Percentiles rank a stretch among this genome's conserved stretches.
Conservation (phyloP, 768 basidiomycete genomes). For the Pleurotus ostreatus region DNA sequence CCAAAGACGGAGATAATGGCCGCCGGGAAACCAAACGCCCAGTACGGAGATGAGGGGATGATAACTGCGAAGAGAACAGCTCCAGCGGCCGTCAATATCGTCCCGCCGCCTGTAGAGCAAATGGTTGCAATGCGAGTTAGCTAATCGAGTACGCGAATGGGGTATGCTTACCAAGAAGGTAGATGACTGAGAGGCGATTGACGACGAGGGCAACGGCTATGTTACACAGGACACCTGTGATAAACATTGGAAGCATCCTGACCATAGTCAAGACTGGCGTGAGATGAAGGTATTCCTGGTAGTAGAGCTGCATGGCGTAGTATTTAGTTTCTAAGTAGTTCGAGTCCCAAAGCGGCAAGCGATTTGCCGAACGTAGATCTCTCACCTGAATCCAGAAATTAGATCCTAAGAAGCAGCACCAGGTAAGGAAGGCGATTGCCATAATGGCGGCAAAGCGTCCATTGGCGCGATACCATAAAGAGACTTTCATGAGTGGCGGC, state of each 20-base stretch:
- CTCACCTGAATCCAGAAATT: constrained; percentile 28
- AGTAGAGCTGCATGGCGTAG: constrained; percentile 48
- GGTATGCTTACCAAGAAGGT: constrained; percentile 47
- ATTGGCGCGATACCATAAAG: constrained; percentile 52
- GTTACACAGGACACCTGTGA: constrained; percentile 68
- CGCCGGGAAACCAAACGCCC: constrained; percentile 75
- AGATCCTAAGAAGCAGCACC: constrained; percentile 53
- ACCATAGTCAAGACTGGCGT: constrained; percentile 59
- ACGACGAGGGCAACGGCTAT: constrained; percentile 59
- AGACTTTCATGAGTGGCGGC: constrained; percentile 58
- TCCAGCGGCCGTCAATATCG: constrained; percentile 51
- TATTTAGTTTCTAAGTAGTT: not conserved
- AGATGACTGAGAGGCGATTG: constrained; percentile 48
- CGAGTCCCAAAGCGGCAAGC: constrained; percentile 33
- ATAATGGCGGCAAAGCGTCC: constrained; percentile 59
- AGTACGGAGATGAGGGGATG: constrained; percentile 51
- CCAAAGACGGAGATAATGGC: constrained; percentile 67
- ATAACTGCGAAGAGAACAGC: constrained; percentile 69
- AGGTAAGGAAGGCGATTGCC: constrained; percentile 53
- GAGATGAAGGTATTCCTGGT: constrained; percentile 58
- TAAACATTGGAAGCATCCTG: constrained; percentile 66
- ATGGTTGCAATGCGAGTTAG: not conserved
- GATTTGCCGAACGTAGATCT: not conserved
- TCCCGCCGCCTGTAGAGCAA: constrained; percentile 33
- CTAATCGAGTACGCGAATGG: not conserved